Percentiles rank a stretch among this genome's conserved stretches.
Conservation (phyloP, 768 basidiomycete genomes). For the Vishniacozyma victoriae region DNA sequence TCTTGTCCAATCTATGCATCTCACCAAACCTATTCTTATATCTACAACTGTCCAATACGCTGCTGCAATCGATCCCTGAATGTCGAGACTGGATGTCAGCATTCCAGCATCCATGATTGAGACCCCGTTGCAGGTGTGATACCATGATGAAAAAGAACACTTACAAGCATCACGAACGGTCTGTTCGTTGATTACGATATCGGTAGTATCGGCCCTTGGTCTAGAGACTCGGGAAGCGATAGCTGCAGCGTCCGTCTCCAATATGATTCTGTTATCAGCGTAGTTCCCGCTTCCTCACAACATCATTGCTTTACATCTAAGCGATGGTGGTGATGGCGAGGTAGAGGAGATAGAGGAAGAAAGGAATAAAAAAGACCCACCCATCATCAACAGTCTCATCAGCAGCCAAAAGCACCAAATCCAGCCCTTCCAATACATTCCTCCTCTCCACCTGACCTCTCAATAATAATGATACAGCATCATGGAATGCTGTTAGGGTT, state of each 20-base stretch:
- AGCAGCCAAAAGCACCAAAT: constrained; percentile 81
- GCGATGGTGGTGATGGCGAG: too few relatives aligned
- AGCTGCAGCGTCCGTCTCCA: constrained; percentile 92
- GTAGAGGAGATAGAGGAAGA: too few relatives aligned
- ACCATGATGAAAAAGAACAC: constrained; percentile 20
- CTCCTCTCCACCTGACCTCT: constrained; percentile 92
- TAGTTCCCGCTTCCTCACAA: neutral
- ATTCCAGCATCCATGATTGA: neutral
- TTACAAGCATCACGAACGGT: constrained; percentile 88
- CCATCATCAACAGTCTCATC: constrained; percentile 99
- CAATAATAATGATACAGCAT: constrained; percentile 77
- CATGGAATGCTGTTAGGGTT: constrained; percentile 76
- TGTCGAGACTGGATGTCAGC: neutral
- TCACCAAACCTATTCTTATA: too few relatives aligned
- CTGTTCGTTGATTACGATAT: constrained; percentile 98
- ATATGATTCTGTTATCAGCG: constrained; percentile 66
- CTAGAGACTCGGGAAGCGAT: constrained; percentile 90
- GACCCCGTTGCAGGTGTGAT: neutral
- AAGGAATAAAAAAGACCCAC: constrained; percentile 58
- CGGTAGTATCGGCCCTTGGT: constrained; percentile 84
- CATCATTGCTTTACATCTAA: neutral
- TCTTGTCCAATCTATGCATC: too few relatives aligned
- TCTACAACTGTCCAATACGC: neutral
- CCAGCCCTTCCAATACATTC: constrained; percentile 86
- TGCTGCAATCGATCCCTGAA: neutral